A percentile compares a stretch with the other conserved stretches of the same genome.
Evolutionary conservation across 257 asterid species (phyloP).

Genomic region (Nicotiana knightiana): DNA sequence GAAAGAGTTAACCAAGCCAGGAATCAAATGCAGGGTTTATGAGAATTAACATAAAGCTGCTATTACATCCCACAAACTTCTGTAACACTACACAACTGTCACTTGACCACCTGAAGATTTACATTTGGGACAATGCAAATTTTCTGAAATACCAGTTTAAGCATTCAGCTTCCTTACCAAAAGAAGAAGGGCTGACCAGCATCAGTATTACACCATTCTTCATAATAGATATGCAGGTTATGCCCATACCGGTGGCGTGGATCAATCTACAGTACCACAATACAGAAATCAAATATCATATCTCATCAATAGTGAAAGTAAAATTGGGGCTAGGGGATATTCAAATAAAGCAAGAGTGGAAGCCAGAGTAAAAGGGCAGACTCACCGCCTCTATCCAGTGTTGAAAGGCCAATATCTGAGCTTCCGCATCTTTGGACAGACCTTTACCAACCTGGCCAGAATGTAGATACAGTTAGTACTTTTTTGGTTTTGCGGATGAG

Average conservation of each 20-base stretch:
- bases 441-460: slow-evolving; percentile 88
- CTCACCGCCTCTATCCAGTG: slow-evolving; percentile 99
- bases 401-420: slow-evolving; percentile 85
- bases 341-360: neutral
- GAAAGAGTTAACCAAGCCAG: neutral
- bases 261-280: slow-evolving; percentile 50
- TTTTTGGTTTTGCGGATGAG: neutral
- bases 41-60: neutral
- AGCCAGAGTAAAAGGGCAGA: neutral
- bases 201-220: slow-evolving; percentile 73
- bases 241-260: slow-evolving; percentile 98
- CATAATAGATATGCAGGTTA: slow-evolving; percentile 70
- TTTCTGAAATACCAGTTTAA: neutral
- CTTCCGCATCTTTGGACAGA: slow-evolving; percentile 64
- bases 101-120: neutral
- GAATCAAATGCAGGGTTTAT: neutral
- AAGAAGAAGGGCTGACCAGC: slow-evolving; percentile 94
- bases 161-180: slow-evolving; percentile 53
- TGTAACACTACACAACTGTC: neutral
- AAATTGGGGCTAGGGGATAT: neutral
- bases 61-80: neutral
- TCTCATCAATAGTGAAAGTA: neutral
- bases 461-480: neutral
- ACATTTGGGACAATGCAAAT: neutral
- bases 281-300: neutral